Evolutionary conservation across 148 eudicot genomes (phyloP), one percentile per base, ranked within the genome.

Genomic region (Hydrangea macrophylla): DNA sequence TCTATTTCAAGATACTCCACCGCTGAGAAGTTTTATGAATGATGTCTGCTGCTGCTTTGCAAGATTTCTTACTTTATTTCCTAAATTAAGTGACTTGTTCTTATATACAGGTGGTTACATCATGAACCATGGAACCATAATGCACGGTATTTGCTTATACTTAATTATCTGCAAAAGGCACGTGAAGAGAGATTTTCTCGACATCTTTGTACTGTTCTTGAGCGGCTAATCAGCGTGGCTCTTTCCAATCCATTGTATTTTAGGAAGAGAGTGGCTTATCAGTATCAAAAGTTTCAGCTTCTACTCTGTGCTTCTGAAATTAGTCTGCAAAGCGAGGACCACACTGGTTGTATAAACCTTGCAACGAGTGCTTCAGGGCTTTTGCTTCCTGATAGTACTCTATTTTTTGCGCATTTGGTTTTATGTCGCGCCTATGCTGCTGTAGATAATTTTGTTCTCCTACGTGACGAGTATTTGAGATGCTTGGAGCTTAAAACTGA

Each of bases 121-220:
- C 87, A 74, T 75, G 96, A 93, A 73, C 96, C 98, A 13, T 93
- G 98, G 98, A 90, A 90, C 55, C 70, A 75, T 55, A 80, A 83
- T 76, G 89, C 90, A 28, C 85, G 86, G 45, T 88, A 90, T 69
- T 75, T 90, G 75, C 85, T 93, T 55, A 73, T 87, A 65, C 79
- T 90, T 33, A 77, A 73, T 80, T 87, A 82, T 76, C 70, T 88
- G 10, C 96, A 88, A 73, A 85, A 78, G 75, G 87, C 98, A 57
- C 86, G 92, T 12, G 83, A 76, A 74, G 78, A 84, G 65, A 88
- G 79, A 70, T 86, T 82, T 75, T 92, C 96, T 6, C 81, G 55
- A 36, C 83, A 86, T 68, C 75, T 74, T 26, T 78, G 86, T 69
- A 64, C 31, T 58, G 75, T 79, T 64, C 84, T 93, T 71, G 79